These are phyloP conservation scores for Pontederia paniculata DNA, from an alignment of 176 grass and related monocot species.

Conservation along the genomic window DNA sequence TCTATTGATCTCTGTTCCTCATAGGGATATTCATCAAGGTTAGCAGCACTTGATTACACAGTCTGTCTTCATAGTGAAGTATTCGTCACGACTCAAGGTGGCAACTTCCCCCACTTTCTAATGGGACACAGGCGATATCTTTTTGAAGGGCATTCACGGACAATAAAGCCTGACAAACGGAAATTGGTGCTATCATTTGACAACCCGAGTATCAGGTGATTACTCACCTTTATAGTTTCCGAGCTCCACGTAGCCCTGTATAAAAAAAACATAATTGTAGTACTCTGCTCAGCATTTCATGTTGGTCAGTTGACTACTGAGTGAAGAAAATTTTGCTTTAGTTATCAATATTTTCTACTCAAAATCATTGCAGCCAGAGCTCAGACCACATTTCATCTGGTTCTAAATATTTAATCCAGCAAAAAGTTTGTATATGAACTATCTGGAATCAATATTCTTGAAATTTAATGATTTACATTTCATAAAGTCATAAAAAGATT, in stretches of 20 bases:
- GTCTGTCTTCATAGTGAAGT: slow-evolving; percentile 54
- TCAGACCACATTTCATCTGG: no score
- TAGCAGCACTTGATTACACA: slow-evolving; percentile 75
- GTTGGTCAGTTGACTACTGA: no score
- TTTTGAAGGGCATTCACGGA: slow-evolving; percentile 58
- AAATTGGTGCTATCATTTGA: slow-evolving; percentile 67
- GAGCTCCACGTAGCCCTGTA: background rate
- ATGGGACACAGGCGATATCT: slow-evolving; percentile 73
- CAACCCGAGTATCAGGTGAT: slow-evolving; percentile 53
- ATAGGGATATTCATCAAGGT: slow-evolving; percentile 70
- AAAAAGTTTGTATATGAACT: no score
- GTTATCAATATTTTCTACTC: no score
- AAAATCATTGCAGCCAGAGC: no score
- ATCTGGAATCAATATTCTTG: no score
- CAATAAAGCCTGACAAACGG: slow-evolving; percentile 77
- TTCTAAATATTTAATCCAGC: no score
- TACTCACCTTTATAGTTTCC: background rate
- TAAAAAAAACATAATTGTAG: background rate
- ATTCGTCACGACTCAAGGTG: slow-evolving; percentile 85
- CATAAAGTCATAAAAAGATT: no score
- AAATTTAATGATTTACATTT: no score
- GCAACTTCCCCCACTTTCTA: slow-evolving; percentile 89
- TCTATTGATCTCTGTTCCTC: slow-evolving; percentile 2
- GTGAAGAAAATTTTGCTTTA: no score
- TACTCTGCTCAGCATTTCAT: no score